Base-by-base conservation (phyloP, 306 rosid species). In the Comarum palustre region DNA sequence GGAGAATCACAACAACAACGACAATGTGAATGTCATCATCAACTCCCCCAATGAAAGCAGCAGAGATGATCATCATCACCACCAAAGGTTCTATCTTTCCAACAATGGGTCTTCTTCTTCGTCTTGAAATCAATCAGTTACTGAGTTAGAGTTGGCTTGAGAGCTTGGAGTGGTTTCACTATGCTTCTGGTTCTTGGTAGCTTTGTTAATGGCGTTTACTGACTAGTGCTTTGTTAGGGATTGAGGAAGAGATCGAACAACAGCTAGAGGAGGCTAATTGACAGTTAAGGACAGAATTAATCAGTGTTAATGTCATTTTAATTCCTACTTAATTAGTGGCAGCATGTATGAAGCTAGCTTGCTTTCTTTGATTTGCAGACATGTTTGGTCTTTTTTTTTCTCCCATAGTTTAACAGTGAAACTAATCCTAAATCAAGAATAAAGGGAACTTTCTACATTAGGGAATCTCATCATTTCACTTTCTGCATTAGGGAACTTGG, bases 91-190 rank as follows among this genome's bases (percentile, higher is more conserved):
- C 72, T 85, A 74, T 74, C 84, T 77, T 78, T 85, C 86, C 78
- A 72, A 77, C 51, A 79, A 85, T 66, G 89, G 75, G 68, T 68
- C 86, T 41, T 81, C 89, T 32, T 76, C 84, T 72, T 83, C 82
- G 32, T 74, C 80, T 6, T 79, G 79, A 72, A 57, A 79, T 64
- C 39, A 62, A 45, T 17, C 52, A 46, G 42, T 39, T 39, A 13
- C 8, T 19, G 43, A 51, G 66, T 31, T 6, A 22, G 57, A 32
- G 45, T 25, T 5, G 34, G 45, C 27, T 34, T 20, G 38, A 60
- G 42, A 39, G 42, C 42, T 39, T 39, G 42, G 42, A 39, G 42
- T 39, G 42, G 39, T 29, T 24, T 29, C 34, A 15, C 6, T 36
- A 29, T 55, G 32, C 32, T 29, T 5, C 38, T 55, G 62, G 55